phyloP scores from a whole-genome alignment of 2,329 filamentous ascomycete genomes.

The Dothideomycetes sp. region DNA sequence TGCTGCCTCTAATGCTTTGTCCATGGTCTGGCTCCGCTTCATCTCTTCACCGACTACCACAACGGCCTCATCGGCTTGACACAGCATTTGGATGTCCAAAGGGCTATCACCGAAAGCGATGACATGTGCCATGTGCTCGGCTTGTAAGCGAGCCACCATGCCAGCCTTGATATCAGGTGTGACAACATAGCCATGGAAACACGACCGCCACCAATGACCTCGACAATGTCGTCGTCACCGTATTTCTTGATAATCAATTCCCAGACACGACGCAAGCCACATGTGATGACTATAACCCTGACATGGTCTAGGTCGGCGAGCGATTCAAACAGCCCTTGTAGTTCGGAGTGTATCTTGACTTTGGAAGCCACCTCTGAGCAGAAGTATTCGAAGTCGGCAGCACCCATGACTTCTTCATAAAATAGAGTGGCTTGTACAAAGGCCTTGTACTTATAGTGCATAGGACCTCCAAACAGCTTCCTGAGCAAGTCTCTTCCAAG shows the following conservation, averaged over 20 bases:
- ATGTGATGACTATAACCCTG: constrained; percentile 45
- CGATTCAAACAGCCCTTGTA: constrained; percentile 32
- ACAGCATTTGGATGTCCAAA: constrained; percentile 50
- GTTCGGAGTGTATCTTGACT: constrained; percentile 40
- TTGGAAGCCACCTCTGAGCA: constrained; percentile 38
- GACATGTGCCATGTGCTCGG: constrained; percentile 31
- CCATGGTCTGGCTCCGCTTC: constrained; percentile 45
- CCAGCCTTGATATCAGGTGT: constrained; percentile 42
- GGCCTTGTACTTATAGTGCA: constrained; percentile 44
- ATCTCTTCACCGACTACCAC: constrained; percentile 45
- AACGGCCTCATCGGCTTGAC: constrained; percentile 43
- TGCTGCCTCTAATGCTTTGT: constrained; percentile 33
- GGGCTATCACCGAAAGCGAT: constrained; percentile 54
- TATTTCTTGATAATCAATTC: constrained; percentile 41
- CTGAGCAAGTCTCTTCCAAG: constrained; percentile 47
- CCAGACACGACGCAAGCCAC: constrained; percentile 47
- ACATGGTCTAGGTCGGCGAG: constrained; percentile 37
- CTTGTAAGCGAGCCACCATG: constrained; percentile 36
- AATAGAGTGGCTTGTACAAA: constrained; percentile 48
- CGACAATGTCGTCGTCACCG: constrained; percentile 34
- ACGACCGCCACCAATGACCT: constrained; percentile 46
- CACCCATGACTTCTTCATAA: constrained; percentile 39
- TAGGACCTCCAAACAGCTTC: constrained; percentile 39
- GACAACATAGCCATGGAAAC: constrained; percentile 41
- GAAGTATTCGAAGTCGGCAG: constrained; percentile 33